Conservation (phyloP, 148 eudicot genomes). For the Dianthus caryophyllus region DNA sequence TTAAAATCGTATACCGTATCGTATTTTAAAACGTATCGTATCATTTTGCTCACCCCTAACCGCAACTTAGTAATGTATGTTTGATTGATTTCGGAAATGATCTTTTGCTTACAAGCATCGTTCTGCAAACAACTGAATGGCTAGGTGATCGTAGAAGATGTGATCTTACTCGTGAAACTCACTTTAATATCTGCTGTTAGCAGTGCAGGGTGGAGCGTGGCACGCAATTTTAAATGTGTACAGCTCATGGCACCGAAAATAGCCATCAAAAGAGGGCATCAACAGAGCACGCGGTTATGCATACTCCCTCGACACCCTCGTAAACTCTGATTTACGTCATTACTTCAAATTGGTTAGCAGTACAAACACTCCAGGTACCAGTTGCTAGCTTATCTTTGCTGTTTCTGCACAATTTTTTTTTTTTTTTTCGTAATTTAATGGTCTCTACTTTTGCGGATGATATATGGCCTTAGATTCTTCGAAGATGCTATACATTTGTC, state of each 20-base stretch:
- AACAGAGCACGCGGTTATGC: not conserved
- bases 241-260: slow-evolving; percentile 12
- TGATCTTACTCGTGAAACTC: slow-evolving; percentile 5
- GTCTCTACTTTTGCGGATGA: too few species aligned
- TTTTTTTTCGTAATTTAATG: slow-evolving; percentile 9
- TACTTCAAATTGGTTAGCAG: slow-evolving; percentile 8
- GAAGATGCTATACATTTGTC: too few species aligned
- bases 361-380: slow-evolving; percentile 1
- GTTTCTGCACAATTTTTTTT: slow-evolving; percentile 1
- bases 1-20: too few species aligned
- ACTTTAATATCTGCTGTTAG: not conserved
- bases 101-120: too few species aligned
- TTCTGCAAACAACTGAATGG: not conserved
- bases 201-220: not conserved
- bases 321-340: slow-evolving; percentile 12
- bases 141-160: slow-evolving; percentile 1
- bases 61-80: too few species aligned
- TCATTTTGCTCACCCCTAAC: too few species aligned
- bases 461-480: too few species aligned
- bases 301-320: slow-evolving; percentile 10
- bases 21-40: too few species aligned
- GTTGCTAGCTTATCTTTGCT: slow-evolving; percentile 1
- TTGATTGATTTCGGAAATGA: too few species aligned
- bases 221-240: slow-evolving; percentile 8
- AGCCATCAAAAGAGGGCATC: slow-evolving; percentile 1